A percentile compares a stretch with the other conserved stretches of the same genome.
Evolutionary conservation across 2,329 filamentous ascomycete genomes (phyloP).

Genomic region (Zymoseptoria brevis): DNA sequence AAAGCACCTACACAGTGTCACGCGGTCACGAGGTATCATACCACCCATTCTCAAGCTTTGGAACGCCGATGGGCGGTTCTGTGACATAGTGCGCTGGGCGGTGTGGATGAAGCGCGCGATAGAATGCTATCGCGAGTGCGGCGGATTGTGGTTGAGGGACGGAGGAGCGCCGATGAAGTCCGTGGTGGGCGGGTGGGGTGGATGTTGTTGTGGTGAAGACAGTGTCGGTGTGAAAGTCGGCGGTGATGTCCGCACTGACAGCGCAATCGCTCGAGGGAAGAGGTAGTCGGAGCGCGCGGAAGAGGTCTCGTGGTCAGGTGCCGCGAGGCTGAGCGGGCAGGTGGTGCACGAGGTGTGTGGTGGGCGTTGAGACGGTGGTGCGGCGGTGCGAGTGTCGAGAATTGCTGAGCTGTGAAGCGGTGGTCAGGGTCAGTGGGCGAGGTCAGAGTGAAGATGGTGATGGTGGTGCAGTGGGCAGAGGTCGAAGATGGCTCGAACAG

Average conservation of each 20-base stretch:
- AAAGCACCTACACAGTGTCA: conserved; percentile 4
- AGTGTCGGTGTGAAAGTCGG: neutral
- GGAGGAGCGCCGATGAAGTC: conserved; percentile 39
- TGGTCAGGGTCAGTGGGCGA: neutral
- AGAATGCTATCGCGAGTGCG: conserved; percentile 34
- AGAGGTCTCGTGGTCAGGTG: neutral
- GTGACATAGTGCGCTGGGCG: conserved; percentile 58
- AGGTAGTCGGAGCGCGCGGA: neutral
- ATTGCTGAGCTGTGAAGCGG: neutral
- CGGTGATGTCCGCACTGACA: neutral
- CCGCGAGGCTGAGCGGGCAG: neutral
- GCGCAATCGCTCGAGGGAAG: neutral
- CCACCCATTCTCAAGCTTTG: conserved; percentile 90
- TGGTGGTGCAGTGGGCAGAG: neutral
- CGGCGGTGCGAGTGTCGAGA: neutral
- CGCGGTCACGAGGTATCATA: conserved; percentile 45
- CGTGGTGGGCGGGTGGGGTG: conserved; percentile 43
- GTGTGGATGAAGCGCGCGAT: conserved; percentile 10
- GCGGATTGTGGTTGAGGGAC: conserved; percentile 37
- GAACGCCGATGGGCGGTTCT: conserved; percentile 87
- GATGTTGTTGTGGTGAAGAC: neutral
- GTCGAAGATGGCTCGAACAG: neutral
- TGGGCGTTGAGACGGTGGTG: neutral
- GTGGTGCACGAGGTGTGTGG: neutral
- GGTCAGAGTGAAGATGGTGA: neutral